Percentiles rank a stretch among this genome's conserved stretches.
phyloP scores from a whole-genome alignment of 495 filamentous ascomycete genomes.

The Penicillium crystallinum region DNA sequence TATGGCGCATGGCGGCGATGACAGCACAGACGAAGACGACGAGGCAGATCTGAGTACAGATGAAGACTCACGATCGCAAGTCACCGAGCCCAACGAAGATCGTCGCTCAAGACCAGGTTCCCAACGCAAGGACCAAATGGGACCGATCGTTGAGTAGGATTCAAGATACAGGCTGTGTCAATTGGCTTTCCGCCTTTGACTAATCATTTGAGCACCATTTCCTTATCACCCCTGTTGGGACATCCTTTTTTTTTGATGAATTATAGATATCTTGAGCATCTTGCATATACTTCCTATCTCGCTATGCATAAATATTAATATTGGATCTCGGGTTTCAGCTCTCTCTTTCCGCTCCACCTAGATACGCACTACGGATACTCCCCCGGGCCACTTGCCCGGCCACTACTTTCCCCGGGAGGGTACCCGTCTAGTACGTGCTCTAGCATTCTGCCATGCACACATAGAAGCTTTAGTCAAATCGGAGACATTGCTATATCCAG shows the following conservation, averaged over 20 bases:
- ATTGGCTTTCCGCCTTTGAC: not conserved
- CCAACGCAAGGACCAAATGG: constrained; percentile 5
- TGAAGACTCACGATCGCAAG: constrained; percentile 12
- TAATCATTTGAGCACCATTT: too few species aligned
- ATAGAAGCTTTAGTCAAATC: not conserved
- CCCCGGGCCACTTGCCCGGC: not conserved
- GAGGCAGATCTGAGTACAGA: constrained; percentile 15
- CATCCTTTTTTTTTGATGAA: not conserved
- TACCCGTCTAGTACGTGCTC: not conserved
- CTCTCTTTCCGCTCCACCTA: not conserved
- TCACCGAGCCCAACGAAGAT: not conserved
- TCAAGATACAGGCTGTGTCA: not conserved
- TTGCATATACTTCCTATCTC: constrained; percentile 3
- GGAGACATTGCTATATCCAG: not conserved
- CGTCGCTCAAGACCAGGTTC: not conserved
- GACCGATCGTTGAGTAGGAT: constrained; percentile 13
- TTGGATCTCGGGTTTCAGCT: not conserved
- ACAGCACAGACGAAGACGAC: constrained; percentile 38
- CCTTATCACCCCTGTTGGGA: too few species aligned
- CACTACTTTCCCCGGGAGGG: not conserved
- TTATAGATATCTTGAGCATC: constrained; percentile 1
- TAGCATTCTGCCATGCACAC: not conserved
- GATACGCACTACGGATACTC: not conserved
- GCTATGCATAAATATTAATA: constrained; percentile 8
- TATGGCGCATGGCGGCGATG: constrained; percentile 16